phyloP scores from a whole-genome alignment of 805 yeast genomes.

The Lachancea cidri region DNA sequence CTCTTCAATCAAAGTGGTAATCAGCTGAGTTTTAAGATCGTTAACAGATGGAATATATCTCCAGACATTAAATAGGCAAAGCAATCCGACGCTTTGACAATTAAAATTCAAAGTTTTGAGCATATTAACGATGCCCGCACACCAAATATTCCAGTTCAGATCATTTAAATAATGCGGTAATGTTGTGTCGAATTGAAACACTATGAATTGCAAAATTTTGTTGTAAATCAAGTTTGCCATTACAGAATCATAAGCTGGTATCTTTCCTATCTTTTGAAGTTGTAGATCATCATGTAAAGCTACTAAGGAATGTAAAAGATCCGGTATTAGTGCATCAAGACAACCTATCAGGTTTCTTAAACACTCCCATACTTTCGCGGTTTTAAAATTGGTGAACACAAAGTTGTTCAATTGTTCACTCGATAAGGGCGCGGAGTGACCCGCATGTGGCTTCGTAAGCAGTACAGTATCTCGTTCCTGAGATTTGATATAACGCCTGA shows the following conservation, averaged over 20 bases:
- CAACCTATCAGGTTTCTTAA: conserved; percentile 18
- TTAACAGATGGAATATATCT: conserved; percentile 13
- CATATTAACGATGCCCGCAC: conserved; percentile 20
- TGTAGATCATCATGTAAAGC: conserved; percentile 22
- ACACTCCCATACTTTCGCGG: conserved; percentile 25
- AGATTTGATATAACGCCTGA: conserved; percentile 11
- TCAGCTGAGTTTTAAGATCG: conserved; percentile 7
- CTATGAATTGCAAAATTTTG: conserved; percentile 20
- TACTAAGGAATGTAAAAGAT: conserved; percentile 10
- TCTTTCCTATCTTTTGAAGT: conserved; percentile 16
- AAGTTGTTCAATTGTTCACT: conserved; percentile 20
- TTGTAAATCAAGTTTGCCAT: conserved; percentile 27
- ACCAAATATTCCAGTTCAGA: conserved; percentile 28
- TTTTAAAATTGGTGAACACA: conserved; percentile 21
- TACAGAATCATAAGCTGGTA: conserved; percentile 26
- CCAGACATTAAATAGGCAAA: conserved; percentile 30
- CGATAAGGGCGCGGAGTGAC: conserved; percentile 8
- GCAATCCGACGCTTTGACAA: conserved; percentile 21
- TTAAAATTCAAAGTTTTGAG: conserved; percentile 23
- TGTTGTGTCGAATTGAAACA: conserved; percentile 17
- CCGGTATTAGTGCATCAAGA: conserved; percentile 8
- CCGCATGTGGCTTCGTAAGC: conserved; percentile 8
- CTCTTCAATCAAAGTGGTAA: conserved; percentile 10
- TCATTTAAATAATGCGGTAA: conserved; percentile 7
- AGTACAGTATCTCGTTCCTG: conserved; percentile 3